Evolutionary conservation across 2,329 filamentous ascomycete species (phyloP).

Genomic region (Rhinocladiella mackenziei): DNA sequence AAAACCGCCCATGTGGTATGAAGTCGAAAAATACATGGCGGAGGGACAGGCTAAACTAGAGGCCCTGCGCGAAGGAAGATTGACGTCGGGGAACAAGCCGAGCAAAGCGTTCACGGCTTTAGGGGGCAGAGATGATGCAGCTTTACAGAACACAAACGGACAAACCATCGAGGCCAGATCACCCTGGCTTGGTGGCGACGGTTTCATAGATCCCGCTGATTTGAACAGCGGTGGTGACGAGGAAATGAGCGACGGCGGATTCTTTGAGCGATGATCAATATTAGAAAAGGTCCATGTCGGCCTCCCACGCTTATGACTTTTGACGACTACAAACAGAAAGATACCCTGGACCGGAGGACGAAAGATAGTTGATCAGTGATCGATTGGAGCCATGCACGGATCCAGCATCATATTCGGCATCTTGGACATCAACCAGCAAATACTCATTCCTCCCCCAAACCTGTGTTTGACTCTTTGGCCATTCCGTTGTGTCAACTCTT

Average conservation of each 20-base stretch:
- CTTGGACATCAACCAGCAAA: too few relatives aligned
- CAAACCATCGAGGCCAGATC: conserved; percentile 7
- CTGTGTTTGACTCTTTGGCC: too few relatives aligned
- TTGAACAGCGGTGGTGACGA: conserved; percentile 21
- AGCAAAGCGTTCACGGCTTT: conserved; percentile 12
- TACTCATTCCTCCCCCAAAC: too few relatives aligned
- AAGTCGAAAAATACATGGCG: conserved; percentile 44
- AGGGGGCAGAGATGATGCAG: conserved; percentile 16
- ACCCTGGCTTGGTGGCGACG: conserved; percentile 22
- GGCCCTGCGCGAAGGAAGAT: conserved; percentile 31
- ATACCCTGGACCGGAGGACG: too few relatives aligned
- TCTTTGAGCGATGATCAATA: conserved; percentile 41
- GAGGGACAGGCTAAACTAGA: conserved; percentile 39
- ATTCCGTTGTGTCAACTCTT: too few relatives aligned
- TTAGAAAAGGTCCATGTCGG: too few relatives aligned
- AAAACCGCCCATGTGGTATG: conserved; percentile 44
- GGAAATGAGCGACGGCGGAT: conserved; percentile 37
- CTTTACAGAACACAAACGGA: conserved; percentile 7
- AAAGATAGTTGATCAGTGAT: too few relatives aligned
- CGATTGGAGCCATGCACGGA: too few relatives aligned
- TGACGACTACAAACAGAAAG: too few relatives aligned
- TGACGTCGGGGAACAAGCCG: conserved; percentile 10
- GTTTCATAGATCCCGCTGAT: conserved; percentile 20
- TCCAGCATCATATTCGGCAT: too few relatives aligned
- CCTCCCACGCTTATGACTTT: too few relatives aligned